phyloP scores from a whole-genome alignment of 371 early-diverging fungal species.

The Ordospora pajunii region DNA sequence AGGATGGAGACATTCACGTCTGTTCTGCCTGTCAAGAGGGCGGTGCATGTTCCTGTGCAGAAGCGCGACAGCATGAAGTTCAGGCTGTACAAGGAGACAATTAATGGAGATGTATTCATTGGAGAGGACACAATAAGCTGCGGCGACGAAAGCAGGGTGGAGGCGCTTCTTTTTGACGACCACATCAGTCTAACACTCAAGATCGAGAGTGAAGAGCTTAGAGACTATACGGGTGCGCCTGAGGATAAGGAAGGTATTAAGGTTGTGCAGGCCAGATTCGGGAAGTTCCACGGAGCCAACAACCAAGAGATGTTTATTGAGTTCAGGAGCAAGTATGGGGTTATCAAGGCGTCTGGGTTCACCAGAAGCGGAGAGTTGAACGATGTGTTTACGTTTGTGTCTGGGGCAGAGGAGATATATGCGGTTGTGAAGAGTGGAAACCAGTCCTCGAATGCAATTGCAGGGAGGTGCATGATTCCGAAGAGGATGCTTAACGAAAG shows the following conservation, averaged over 20 bases:
- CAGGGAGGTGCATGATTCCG: conserved; percentile 38
- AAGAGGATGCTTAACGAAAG: conserved; percentile 31
- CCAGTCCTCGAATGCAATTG: conserved; percentile 10
- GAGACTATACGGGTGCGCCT: conserved; percentile 5
- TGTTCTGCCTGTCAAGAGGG: conserved; percentile 19
- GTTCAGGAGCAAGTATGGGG: conserved; percentile 14
- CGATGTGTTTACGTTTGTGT: conserved; percentile 33
- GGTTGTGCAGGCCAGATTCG: conserved; percentile 45
- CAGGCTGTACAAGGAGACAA: conserved; percentile 47
- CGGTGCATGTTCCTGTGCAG: conserved; percentile 39
- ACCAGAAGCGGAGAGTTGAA: conserved; percentile 20
- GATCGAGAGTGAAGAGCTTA: conserved; percentile 15
- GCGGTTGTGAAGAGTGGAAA: conserved; percentile 30
- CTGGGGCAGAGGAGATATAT: conserved; percentile 30
- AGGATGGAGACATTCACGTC: conserved; percentile 50
- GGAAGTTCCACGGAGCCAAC: conserved; percentile 29
- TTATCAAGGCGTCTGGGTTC: conserved; percentile 1
- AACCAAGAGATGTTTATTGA: conserved; percentile 37
- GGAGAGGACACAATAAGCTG: conserved; percentile 36
- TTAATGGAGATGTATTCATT: conserved; percentile 49
- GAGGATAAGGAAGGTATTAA: conserved; percentile 22
- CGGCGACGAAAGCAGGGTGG: not conserved
- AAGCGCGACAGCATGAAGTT: conserved; percentile 18
- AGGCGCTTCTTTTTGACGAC: conserved; percentile 26
- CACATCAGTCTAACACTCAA: conserved; percentile 29